Conservation (phyloP, 2,329 filamentous ascomycete species). For the Acrocalymma vagum region DNA sequence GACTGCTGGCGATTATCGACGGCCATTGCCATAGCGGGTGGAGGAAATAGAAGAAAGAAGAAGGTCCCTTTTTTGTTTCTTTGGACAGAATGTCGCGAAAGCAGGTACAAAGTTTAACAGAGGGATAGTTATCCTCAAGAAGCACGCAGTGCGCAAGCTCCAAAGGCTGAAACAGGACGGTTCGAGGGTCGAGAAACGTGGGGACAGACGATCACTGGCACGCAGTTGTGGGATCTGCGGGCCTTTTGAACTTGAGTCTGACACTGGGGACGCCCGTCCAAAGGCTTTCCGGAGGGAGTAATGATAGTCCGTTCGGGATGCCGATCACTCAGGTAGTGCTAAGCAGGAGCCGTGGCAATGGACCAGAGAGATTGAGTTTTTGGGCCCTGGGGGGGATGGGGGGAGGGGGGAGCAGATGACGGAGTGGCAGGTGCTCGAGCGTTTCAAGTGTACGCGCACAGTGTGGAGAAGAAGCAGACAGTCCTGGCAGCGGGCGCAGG, state of each 20-base stretch:
- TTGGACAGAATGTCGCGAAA: constrained; percentile 16
- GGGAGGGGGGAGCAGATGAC: constrained; percentile 38
- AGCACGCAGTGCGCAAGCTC: constrained; percentile 29
- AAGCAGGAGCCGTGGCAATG: constrained; percentile 45
- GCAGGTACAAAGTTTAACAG: constrained; percentile 32
- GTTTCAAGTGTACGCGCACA: constrained; percentile 46
- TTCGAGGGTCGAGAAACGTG: constrained; percentile 54
- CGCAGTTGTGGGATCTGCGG: constrained; percentile 60
- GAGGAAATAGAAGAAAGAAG: constrained; percentile 14
- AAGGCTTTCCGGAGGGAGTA: constrained; percentile 41
- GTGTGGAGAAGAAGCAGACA: constrained; percentile 41
- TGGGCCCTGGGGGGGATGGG: constrained; percentile 27
- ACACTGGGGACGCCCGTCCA: constrained; percentile 44
- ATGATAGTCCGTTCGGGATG: constrained; percentile 46
- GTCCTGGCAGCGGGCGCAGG: constrained; percentile 37
- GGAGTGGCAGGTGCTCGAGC: constrained; percentile 44
- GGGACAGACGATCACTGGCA: constrained; percentile 57
- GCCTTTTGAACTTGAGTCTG: constrained; percentile 49
- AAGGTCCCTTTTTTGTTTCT: no score
- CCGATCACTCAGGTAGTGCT: constrained; percentile 47
- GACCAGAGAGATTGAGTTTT: constrained; percentile 45
- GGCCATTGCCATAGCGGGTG: constrained; percentile 83
- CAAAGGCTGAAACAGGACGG: constrained; percentile 44
- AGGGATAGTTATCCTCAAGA: constrained; percentile 36
- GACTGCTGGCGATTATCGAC: constrained; percentile 83